phyloP scores from a whole-genome alignment of 2,329 filamentous ascomycete genomes.

The Cladosporium sp. region DNA sequence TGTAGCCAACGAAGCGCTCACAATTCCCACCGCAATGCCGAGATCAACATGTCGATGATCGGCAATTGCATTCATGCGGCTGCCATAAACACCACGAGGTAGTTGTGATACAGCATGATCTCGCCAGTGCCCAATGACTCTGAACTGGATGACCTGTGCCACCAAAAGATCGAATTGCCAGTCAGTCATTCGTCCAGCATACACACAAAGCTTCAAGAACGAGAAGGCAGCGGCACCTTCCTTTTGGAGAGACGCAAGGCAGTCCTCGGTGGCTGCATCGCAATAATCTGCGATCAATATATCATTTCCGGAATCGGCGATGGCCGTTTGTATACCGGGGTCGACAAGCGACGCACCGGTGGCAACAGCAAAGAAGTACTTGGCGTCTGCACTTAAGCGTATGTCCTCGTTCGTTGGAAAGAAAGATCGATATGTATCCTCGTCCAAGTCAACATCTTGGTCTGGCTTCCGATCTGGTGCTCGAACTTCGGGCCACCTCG shows the following conservation, averaged over 20 bases:
- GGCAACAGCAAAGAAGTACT: constrained; percentile 17
- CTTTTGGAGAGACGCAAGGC: constrained; percentile 3
- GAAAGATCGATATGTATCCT: neutral
- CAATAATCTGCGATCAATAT: constrained; percentile 20
- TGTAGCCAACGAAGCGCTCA: constrained; percentile 11
- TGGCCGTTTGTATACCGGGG: constrained; percentile 13
- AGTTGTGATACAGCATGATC: constrained; percentile 13
- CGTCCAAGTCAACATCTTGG: neutral
- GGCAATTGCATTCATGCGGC: constrained; percentile 11
- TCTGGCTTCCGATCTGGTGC: constrained; percentile 8
- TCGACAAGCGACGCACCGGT: neutral
- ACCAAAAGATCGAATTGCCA: constrained; percentile 15
- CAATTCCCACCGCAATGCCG: constrained; percentile 7
- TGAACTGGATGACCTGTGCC: constrained; percentile 11
- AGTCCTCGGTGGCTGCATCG: constrained; percentile 10
- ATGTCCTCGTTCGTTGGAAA: constrained; percentile 13
- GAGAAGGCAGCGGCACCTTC: constrained; percentile 14
- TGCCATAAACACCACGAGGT: constrained; percentile 10
- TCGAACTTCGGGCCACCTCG: neutral
- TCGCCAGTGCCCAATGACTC: constrained; percentile 16
- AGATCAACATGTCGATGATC: constrained; percentile 16
- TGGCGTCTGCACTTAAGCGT: constrained; percentile 14
- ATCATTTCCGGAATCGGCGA: constrained; percentile 19
- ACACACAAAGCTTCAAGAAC: constrained; percentile 17
- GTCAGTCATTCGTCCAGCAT: constrained; percentile 12